phyloP scores from a whole-genome alignment of 768 basidiomycete genomes.

The Pleurotus pulmonarius region DNA sequence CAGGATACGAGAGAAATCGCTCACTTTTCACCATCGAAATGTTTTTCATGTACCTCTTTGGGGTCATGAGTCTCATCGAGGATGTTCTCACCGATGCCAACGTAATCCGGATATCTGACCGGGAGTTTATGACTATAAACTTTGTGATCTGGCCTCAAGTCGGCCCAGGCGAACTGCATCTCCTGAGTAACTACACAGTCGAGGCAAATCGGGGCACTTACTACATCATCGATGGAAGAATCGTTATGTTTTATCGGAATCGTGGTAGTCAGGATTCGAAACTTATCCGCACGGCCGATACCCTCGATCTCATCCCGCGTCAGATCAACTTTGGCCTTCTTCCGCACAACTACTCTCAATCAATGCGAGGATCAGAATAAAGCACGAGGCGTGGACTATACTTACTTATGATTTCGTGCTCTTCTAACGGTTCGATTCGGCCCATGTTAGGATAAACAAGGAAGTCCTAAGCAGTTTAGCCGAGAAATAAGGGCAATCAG shows the following conservation, averaged over 20 bases:
- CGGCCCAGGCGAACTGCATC: constrained; percentile 1
- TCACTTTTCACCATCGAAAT: too few relatives aligned
- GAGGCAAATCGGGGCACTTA: not conserved
- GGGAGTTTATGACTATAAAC: constrained; percentile 1
- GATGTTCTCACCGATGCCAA: constrained; percentile 3
- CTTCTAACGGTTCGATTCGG: not conserved
- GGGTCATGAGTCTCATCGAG: not conserved
- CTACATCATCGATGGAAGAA: not conserved
- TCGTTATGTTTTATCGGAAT: not conserved
- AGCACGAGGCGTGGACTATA: not conserved
- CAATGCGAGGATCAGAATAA: not conserved
- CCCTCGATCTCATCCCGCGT: not conserved
- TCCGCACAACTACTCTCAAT: not conserved
- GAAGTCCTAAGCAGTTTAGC: not conserved
- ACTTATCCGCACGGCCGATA: not conserved
- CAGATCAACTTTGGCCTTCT: not conserved
- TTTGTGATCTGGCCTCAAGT: not conserved
- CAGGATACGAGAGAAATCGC: too few relatives aligned
- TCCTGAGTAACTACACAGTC: not conserved
- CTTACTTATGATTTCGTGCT: not conserved
- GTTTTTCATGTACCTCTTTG: not conserved
- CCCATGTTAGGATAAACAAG: constrained; percentile 4
- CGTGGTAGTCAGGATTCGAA: not conserved
- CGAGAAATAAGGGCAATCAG: not conserved
- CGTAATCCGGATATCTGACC: constrained; percentile 3